phyloP scores from a whole-genome alignment of 202 grass and related monocot genomes.

The Digitaria exilis region DNA sequence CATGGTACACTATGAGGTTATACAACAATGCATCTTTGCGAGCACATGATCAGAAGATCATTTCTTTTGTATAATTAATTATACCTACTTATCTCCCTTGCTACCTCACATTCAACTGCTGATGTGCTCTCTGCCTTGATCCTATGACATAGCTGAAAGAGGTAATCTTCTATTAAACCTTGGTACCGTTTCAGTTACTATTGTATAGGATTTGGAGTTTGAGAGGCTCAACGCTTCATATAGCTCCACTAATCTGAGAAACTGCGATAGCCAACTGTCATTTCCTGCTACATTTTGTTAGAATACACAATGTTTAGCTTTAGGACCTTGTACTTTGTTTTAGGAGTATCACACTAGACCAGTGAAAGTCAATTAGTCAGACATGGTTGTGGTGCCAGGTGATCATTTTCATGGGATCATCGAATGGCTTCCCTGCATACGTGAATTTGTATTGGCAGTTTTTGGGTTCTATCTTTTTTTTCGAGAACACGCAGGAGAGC shows the following conservation, averaged over 20 bases:
- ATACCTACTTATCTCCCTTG: background rate
- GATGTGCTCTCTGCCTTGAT: conserved; percentile 22
- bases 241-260: background rate
- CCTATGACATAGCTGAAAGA: conserved; percentile 25
- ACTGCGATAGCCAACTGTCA: conserved; percentile 8
- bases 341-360: conserved; percentile 3
- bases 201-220: conserved; percentile 10
- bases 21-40: conserved; percentile 46
- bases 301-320: conserved; percentile 14
- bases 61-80: conserved; percentile 48
- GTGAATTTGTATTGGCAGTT: conserved; percentile 19
- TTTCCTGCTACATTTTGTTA: conserved; percentile 34
- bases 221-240: conserved; percentile 1
- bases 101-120: background rate
- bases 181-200: conserved; percentile 23
- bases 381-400: background rate
- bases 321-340: conserved; percentile 33
- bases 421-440: background rate
- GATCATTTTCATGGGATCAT: background rate
- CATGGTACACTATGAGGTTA: conserved; percentile 74
- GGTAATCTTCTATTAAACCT: conserved; percentile 39
- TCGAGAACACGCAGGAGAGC: no score
- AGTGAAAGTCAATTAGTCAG: conserved; percentile 21
- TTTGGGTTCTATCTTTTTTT: no score
- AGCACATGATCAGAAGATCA: conserved; percentile 42